Base-by-base conservation (phyloP, 805 yeast genomes). In the Suhomyces sp. region DNA sequence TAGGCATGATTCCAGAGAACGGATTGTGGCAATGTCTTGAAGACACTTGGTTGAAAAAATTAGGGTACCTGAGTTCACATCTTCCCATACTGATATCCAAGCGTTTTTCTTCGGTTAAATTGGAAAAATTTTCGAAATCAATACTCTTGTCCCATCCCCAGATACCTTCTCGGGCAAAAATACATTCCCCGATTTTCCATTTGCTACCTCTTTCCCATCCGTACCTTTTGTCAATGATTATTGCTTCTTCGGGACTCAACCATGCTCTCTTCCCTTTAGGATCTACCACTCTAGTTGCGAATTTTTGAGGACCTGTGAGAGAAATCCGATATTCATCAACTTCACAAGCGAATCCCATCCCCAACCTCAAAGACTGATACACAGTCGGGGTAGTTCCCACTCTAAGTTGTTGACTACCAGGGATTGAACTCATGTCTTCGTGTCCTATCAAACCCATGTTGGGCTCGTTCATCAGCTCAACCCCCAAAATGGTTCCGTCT, bases 381-480 rank as follows among this genome's bases (percentile, higher is more conserved):
- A 82, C 81, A 0, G 95, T 83, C 0, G 98, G 98, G 0, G 88
- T 78, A 1, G 91, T 79, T 2, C 90, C 91, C 3, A 88, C 69
- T 38, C 83, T 74, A 31, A 91, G 70, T 37, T 81, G 81, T 50
- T 84, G 86, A 4, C 63, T 64, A 4, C 70, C 63, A 0, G 93
- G 90, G 14, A 81, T 53, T 1, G 46, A 47, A 7, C 65, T 65
- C 19, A 90, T 58, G 51, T 85, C 71, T 3, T 62, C 60, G 31
- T 72, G 70, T 0, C 93, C 95, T 26, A 83, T 70, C 34, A 80
- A 72, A 0, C 97, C 97, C 33, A 68, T 54, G 48, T 77, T 83
- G 5, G 96, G 96, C 56, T 90, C 97, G 55, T 90, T 90, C 63
- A 90, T 56, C 32, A 84, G 72, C 60, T 90, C 97, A 38, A 86